phyloP scores from a whole-genome alignment of 371 early-diverging fungal species.

The Choanephora cucurbitarum region DNA sequence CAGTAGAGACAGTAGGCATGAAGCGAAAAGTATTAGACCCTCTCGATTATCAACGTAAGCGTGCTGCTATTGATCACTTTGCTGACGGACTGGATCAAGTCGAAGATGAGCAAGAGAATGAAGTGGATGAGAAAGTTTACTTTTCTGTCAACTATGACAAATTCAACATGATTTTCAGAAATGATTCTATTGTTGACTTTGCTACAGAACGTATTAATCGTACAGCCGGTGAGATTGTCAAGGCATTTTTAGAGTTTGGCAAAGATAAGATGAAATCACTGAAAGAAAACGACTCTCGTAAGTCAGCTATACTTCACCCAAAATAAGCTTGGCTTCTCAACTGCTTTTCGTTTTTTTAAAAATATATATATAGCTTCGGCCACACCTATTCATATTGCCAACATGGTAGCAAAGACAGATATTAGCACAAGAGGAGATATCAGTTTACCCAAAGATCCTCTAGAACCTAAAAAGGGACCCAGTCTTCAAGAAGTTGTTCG shows the following conservation, averaged over 20 bases:
- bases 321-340: background rate
- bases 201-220: constrained; percentile 68
- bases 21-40: constrained; percentile 56
- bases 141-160: constrained; percentile 76
- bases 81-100: constrained; percentile 20
- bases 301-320: constrained; percentile 8
- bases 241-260: constrained; percentile 55
- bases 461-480: constrained; percentile 47
- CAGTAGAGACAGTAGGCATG: constrained; percentile 60
- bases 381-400: constrained; percentile 59
- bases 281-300: constrained; percentile 58
- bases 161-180: constrained; percentile 78
- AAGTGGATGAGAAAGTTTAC: constrained; percentile 55
- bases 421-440: constrained; percentile 52
- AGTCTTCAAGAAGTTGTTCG: constrained; percentile 50
- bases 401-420: constrained; percentile 50
- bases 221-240: constrained; percentile 66
- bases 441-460: constrained; percentile 53
- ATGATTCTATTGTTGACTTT: constrained; percentile 67
- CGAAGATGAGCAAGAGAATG: constrained; percentile 51
- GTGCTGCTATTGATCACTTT: constrained; percentile 30
- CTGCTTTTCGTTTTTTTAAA: too few relatives aligned
- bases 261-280: constrained; percentile 54
- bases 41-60: constrained; percentile 24
- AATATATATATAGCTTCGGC: constrained; percentile 39